These are phyloP conservation scores for Ophiocordyceps camponoti-floridani DNA, from an alignment of 2,329 filamentous ascomycete species.

Conservation along the genomic window DNA sequence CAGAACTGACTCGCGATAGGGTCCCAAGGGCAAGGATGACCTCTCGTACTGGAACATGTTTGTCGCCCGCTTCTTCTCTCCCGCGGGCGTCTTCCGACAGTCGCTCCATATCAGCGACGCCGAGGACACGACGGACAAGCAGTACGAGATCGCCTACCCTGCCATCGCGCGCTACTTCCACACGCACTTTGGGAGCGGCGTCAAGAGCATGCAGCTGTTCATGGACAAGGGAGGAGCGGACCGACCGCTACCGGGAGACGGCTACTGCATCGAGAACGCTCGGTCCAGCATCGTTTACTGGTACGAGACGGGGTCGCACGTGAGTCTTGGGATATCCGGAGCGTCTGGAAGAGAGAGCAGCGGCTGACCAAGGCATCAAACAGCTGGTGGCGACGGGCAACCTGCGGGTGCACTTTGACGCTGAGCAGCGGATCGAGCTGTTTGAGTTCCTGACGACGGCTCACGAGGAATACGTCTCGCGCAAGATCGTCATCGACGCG, in stretches of 20 bases:
- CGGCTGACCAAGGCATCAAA: conserved; percentile 5
- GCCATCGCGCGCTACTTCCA: conserved; percentile 78
- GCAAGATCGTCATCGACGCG: conserved; percentile 42
- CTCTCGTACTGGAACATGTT: conserved; percentile 65
- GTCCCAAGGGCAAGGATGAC: conserved; percentile 44
- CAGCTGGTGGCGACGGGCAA: conserved; percentile 63
- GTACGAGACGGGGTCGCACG: conserved; percentile 70
- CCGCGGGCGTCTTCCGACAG: conserved; percentile 59
- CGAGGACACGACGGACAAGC: conserved; percentile 48
- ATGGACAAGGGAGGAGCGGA: conserved; percentile 49
- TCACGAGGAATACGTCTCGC: conserved; percentile 72
- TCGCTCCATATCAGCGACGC: conserved; percentile 40
- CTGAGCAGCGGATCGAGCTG: conserved; percentile 62
- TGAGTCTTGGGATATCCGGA: conserved; percentile 22
- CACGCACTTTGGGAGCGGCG: conserved; percentile 73
- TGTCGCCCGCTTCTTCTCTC: conserved; percentile 66
- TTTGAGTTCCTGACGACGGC: conserved; percentile 63
- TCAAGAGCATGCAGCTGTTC: conserved; percentile 71
- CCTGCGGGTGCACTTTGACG: conserved; percentile 64
- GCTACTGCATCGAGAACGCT: conserved; percentile 56
- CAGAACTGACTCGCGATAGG: conserved; percentile 22
- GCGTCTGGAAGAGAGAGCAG: conserved; percentile 5
- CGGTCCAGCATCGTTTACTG: conserved; percentile 76
- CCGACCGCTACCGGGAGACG: conserved; percentile 38
- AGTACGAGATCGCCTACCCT: conserved; percentile 71